phyloP scores from a whole-genome alignment of 2,329 filamentous ascomycete genomes.

The Fusarium ambrosium region DNA sequence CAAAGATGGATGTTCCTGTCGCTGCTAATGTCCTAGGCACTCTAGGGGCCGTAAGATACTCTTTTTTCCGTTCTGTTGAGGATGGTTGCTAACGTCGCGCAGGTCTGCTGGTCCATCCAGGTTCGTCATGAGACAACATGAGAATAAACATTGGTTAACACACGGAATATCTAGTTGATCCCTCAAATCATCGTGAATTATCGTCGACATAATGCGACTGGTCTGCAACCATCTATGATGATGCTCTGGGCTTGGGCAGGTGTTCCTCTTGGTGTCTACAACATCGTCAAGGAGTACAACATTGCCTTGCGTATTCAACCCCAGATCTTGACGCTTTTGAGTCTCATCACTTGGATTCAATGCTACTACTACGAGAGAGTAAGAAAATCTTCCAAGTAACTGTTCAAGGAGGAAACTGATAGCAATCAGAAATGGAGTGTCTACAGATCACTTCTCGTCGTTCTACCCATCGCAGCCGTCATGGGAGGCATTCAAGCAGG shows the following conservation, averaged over 20 bases:
- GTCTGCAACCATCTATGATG: conserved; percentile 79
- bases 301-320: conserved; percentile 59
- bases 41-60: conserved; percentile 69
- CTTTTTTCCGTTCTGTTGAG: too few species aligned
- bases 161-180: conserved; percentile 64
- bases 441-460: conserved; percentile 61
- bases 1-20: conserved; percentile 65
- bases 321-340: conserved; percentile 59
- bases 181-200: conserved; percentile 80
- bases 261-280: conserved; percentile 71
- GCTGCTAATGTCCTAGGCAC: conserved; percentile 72
- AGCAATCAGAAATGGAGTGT: conserved; percentile 64
- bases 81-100: conserved; percentile 4
- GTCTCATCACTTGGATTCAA: conserved; percentile 59
- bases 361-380: conserved; percentile 59
- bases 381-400: rapidly evolving
- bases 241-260: conserved; percentile 78
- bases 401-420: conserved; percentile 12
- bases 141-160: not conserved
- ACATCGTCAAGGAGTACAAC: conserved; percentile 59
- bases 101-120: conserved; percentile 75
- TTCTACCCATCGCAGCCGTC: conserved; percentile 64
- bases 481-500: conserved; percentile 72
- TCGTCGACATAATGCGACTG: conserved; percentile 73
- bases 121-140: conserved; percentile 50